A percentile compares a stretch with the other conserved stretches of the same genome.
These are phyloP conservation scores for Vaccinium myrtillus DNA, from an alignment of 148 eudicot genomes.

Conservation along the genomic window DNA sequence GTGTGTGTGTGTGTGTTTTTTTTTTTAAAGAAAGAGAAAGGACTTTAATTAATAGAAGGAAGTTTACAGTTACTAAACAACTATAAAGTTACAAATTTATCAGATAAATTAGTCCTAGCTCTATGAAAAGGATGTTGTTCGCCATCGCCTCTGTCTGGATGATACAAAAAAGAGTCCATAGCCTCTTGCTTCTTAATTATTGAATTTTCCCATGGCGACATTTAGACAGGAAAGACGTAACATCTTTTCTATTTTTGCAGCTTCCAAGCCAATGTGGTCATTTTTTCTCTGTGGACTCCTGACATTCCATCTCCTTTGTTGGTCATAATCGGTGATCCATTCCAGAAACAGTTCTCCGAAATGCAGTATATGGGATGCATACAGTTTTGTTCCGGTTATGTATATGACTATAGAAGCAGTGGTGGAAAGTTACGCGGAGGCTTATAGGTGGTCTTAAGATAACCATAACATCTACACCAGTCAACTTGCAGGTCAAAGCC, in stretches of 20 bases:
- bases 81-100: too few relatives aligned
- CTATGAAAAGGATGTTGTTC: too few relatives aligned
- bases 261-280: conserved; percentile 15
- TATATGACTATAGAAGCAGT: not conserved
- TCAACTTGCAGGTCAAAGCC: conserved; percentile 41
- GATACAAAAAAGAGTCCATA: too few relatives aligned
- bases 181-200: not conserved
- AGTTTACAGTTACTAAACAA: too few relatives aligned
- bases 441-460: not conserved
- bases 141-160: too few relatives aligned
- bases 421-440: not conserved
- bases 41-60: too few relatives aligned
- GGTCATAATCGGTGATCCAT: not conserved
- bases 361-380: not conserved
- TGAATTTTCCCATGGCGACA: not conserved
- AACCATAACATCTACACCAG: not conserved
- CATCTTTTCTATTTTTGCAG: conserved; percentile 18
- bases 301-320: conserved; percentile 21
- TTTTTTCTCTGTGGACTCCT: conserved; percentile 16
- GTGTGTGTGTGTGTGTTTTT: too few relatives aligned
- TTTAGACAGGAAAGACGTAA: not conserved
- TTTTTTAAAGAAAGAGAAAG: too few relatives aligned
- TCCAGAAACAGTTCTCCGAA: not conserved
- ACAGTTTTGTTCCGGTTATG: conserved; percentile 20
- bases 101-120: too few relatives aligned